These are phyloP conservation scores for Zizania latifolia DNA, from an alignment of 176 grass and related monocot genomes.

Conservation along the genomic window DNA sequence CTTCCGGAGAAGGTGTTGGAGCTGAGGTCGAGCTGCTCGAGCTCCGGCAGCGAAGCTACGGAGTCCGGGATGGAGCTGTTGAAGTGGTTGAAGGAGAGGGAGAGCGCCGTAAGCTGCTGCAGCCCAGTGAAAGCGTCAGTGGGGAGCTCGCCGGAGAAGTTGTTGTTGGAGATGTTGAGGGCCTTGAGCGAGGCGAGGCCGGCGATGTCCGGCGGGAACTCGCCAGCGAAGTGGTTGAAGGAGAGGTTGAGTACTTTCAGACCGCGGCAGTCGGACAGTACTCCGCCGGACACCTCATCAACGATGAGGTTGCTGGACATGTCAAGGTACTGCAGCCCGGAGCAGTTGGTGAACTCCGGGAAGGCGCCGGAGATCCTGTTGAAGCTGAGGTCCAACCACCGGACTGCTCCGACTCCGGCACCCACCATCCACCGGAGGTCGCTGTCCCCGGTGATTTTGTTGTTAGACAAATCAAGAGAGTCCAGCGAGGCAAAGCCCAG, in stretches of 20 bases:
- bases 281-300: conserved; percentile 36
- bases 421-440: conserved; percentile 56
- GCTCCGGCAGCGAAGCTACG: conserved; percentile 47
- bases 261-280: conserved; percentile 44
- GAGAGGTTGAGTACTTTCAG: conserved; percentile 73
- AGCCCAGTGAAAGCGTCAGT: conserved; percentile 37
- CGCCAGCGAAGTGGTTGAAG: conserved; percentile 60
- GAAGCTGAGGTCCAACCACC: conserved; percentile 47
- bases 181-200: conserved; percentile 38
- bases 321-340: conserved; percentile 64
- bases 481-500: conserved; percentile 42
- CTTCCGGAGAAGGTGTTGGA: conserved; percentile 74
- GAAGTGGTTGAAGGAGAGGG: conserved; percentile 85
- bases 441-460: conserved; percentile 51
- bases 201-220: conserved; percentile 53
- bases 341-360: conserved; percentile 71
- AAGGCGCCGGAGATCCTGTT: conserved; percentile 58
- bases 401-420: conserved; percentile 49
- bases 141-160: conserved; percentile 78
- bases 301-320: conserved; percentile 63
- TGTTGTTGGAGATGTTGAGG: conserved; percentile 79
- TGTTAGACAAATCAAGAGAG: conserved; percentile 59
- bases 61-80: conserved; percentile 44
- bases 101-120: conserved; percentile 44
- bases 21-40: conserved; percentile 88